Evolutionary conservation across 805 yeast genomes (phyloP).

Genomic region (Ogataea degrootiae): DNA sequence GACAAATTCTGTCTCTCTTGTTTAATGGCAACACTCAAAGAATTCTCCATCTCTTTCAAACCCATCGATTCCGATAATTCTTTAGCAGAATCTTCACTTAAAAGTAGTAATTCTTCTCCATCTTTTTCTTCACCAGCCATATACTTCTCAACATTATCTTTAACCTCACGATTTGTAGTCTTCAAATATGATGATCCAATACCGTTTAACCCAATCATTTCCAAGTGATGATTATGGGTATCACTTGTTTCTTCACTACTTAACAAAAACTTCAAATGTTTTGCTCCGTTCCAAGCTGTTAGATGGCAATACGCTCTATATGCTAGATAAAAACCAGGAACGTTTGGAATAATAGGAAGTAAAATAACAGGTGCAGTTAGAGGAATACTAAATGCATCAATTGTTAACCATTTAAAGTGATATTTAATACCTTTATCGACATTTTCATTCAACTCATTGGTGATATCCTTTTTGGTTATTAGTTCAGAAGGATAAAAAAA

Average conservation of each 20-base stretch:
- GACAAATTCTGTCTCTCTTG: constrained; percentile 40
- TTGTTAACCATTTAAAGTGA: constrained; percentile 53
- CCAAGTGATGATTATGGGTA: constrained; percentile 28
- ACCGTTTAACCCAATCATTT: constrained; percentile 27
- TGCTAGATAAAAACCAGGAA: constrained; percentile 83
- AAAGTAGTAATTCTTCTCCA: constrained; percentile 34
- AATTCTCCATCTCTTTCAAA: constrained; percentile 38
- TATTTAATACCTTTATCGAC: constrained; percentile 26
- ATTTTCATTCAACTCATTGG: constrained; percentile 18
- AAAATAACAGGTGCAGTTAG: constrained; percentile 74
- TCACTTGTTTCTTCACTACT: constrained; percentile 25
- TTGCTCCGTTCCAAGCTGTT: constrained; percentile 71
- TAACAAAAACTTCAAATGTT: constrained; percentile 58
- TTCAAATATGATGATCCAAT: constrained; percentile 26
- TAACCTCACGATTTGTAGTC: constrained; percentile 17
- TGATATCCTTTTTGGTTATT: not conserved
- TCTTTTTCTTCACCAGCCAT: constrained; percentile 3
- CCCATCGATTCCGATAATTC: constrained; percentile 40
- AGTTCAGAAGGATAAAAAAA: constrained; percentile 44
- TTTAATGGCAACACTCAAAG: constrained; percentile 45
- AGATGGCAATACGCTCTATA: constrained; percentile 82
- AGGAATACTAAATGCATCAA: constrained; percentile 62
- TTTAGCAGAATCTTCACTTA: constrained; percentile 43
- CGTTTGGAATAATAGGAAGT: constrained; percentile 83
- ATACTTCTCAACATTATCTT: constrained; percentile 15